Evolutionary conservation across 371 early-diverging fungal species (phyloP), one percentile per base, ranked within the genome.

Genomic region (Mortierella sp.): DNA sequence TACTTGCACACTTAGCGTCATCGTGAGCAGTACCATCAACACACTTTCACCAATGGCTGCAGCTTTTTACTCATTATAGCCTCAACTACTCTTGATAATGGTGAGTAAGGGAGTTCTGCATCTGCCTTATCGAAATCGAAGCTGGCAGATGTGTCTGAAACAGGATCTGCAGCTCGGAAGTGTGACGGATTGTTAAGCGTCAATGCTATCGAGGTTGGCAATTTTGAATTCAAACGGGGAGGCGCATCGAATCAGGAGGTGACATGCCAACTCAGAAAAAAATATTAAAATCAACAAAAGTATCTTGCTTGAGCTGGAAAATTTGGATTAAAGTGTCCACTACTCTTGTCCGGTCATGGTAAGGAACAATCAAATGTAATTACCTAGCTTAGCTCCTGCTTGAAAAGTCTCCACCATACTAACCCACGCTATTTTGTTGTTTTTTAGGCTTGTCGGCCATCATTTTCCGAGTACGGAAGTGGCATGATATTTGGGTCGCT

Each of bases 231-330:
- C 26, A 66, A 73, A 17, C 40, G 60, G n/a, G 68, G 8, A 3
- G 29, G 54, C 3, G 45, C 68, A 13, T 17, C 34, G 3, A 42
- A 29, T 12, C n/a, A n/a, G 2, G 75, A 74, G 13, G 58, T 64
- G 28, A 55, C 61, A 2, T 49, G 37, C 22, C 61, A 74, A 17
- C 29, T 53, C 9, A 19, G 68, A 22, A 73, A 73, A 29, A n/a
- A 64, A 61, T 29, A 42, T 61, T 9, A 73, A 54, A 42, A 64
- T 73, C 26, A 67, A 67, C 42, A 73, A 68, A 45, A 64, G 53
- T 15, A 73, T 73, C 3, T 53, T 64, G 54, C 64, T 67, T 0
- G 64, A 62, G 37, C 60, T 67, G 51, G 64, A 64, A 29, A 73
- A 68, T 64, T 64, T 55, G 54, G 51, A 26, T 23, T 73, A 15